Percentiles rank a stretch among this genome's conserved stretches.
These are phyloP conservation scores for Ophiostoma himal-ulmi DNA, from an alignment of 2,329 filamentous ascomycete genomes.

Conservation along the genomic window DNA sequence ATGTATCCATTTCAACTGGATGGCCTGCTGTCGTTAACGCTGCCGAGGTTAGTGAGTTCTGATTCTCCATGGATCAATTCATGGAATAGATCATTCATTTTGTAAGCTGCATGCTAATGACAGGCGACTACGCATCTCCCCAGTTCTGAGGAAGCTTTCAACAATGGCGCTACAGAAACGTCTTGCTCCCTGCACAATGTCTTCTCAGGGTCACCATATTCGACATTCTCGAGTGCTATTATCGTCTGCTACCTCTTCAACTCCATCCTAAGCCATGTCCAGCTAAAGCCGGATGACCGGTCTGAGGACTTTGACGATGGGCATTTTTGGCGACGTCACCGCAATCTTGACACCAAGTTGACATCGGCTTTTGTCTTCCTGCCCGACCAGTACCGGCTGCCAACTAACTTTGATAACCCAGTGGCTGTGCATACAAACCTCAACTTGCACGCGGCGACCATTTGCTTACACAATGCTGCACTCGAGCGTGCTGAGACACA, in stretches of 20 bases:
- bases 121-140: constrained; percentile 73
- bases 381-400: constrained; percentile 67
- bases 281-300: constrained; percentile 63
- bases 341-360: constrained; percentile 72
- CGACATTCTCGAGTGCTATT: constrained; percentile 65
- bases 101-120: constrained; percentile 26
- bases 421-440: constrained; percentile 79
- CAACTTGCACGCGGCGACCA: constrained; percentile 79
- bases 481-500: constrained; percentile 76
- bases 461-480: constrained; percentile 84
- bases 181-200: constrained; percentile 59
- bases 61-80: background rate
- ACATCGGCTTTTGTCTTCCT: constrained; percentile 73
- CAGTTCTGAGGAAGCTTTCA: constrained; percentile 68
- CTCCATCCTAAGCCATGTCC: constrained; percentile 72
- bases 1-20: constrained; percentile 81
- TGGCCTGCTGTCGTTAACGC: constrained; percentile 81
- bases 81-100: background rate
- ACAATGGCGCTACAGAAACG: constrained; percentile 56
- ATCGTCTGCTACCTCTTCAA: constrained; percentile 76
- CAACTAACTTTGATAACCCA: constrained; percentile 60
- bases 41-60: constrained; percentile 48
- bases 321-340: constrained; percentile 79
- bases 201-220: constrained; percentile 57
- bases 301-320: constrained; percentile 70